These are phyloP conservation scores for Lachancea mirantina DNA, from an alignment of 805 yeast genomes.

Conservation along the genomic window DNA sequence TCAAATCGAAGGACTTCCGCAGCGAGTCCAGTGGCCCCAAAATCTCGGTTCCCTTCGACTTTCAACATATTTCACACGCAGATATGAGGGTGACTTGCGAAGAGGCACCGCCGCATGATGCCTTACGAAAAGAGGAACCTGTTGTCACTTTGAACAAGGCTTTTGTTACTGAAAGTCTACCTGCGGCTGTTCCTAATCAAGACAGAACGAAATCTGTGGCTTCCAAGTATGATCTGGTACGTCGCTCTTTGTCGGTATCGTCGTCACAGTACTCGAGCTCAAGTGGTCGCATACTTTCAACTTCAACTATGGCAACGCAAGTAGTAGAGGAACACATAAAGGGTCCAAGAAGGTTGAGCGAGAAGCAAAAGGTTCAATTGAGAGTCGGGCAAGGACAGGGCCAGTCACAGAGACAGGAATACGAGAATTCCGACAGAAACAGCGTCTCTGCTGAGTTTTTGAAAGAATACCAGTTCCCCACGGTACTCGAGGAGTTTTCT, in stretches of 20 bases:
- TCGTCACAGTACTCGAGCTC: constrained; percentile 7
- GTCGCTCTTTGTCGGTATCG: constrained; percentile 5
- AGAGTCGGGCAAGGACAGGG: too few relatives aligned
- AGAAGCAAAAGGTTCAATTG: constrained; percentile 15
- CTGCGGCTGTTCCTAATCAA: background rate
- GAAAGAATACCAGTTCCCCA: constrained; percentile 26
- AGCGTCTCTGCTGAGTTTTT: constrained; percentile 22
- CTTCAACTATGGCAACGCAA: constrained; percentile 28
- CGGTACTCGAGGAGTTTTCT: constrained; percentile 21
- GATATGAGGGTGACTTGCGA: constrained; percentile 17
- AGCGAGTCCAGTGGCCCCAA: constrained; percentile 12
- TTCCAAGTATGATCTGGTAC: constrained; percentile 2
- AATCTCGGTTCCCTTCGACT: constrained; percentile 35
- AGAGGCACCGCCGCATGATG: constrained; percentile 7
- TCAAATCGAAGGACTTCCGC: constrained; percentile 20
- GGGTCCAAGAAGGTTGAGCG: constrained; percentile 11
- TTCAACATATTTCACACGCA: constrained; percentile 37
- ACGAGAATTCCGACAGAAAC: constrained; percentile 14
- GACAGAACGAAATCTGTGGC: constrained; percentile 2
- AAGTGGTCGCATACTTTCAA: constrained; percentile 19
- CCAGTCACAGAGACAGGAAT: constrained; percentile 14
- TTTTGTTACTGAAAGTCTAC: constrained; percentile 10
- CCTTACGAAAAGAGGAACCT: constrained; percentile 2
- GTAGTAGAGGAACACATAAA: constrained; percentile 13
- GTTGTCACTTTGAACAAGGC: constrained; percentile 8